Base-by-base conservation (phyloP, 176 grass and related monocot species). In the Stipa capillata region DNA sequence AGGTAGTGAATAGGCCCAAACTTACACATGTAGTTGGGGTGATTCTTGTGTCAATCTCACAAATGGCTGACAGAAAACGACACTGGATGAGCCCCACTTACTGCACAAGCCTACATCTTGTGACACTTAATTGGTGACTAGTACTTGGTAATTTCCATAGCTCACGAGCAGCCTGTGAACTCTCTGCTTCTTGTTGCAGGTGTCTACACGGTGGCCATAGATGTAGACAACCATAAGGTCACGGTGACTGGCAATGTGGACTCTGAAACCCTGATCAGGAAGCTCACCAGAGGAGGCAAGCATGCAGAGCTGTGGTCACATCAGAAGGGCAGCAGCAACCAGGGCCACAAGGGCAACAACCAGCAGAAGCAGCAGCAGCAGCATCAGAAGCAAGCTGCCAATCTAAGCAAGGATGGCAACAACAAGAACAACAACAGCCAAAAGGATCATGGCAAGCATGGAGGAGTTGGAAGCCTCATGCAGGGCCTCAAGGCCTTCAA, bases 401-500 rank as follows among this genome's bases (percentile, higher is more conserved):
- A 86, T 66, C 67, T 55, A 25, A 68, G 41, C 77, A 94, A 94
- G 63, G 74, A 83, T 66, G 57, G 49, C 14, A 62, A 64, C 81
- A 85, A 65, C 45, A 92, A 92, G 55, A 87, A 76, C 84, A 82
- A 54, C 7, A 65, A 15, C 24, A 71, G 52, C 9, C 86, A 82
- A 5, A 94, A 92, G 78, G 92, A 92, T 1, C 87, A 92, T 69
- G 87, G 73, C 14, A 97, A 90, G 75, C 83, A 90, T 78, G 88
- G 89, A 33, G 91, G 62, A 54, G 71, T 76, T 5, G 87, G 85
- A 76, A 27, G 83, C 71, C 90, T 99, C 70, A 91, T 99, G 65
- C 97, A 96, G 83, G 90, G 88, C 41, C 90, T 99, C 27, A 89
- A 93, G 77, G 84, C 80, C 52, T 99, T 99, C 84, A 99, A 99